Base-by-base conservation (phyloP, 202 grass and related monocot species). In the Schoenoplectus tabernaemontani region DNA sequence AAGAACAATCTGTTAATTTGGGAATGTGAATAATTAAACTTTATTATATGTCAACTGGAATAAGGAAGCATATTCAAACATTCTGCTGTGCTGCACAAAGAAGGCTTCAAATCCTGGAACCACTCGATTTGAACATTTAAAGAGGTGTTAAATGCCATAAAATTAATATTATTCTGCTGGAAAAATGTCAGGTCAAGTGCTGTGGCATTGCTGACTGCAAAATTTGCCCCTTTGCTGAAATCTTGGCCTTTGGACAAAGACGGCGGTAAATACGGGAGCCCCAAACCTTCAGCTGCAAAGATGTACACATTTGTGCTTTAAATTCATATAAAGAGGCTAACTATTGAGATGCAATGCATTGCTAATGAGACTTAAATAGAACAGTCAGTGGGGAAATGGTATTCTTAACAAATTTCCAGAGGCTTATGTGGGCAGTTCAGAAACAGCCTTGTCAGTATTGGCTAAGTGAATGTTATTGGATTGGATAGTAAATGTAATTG, bases 81-180 rank as follows among this genome's bases (percentile, higher is more conserved):
- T 85, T 76, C 26, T 20, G 77, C 59, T 58, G 24, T 43, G 70
- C 56, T 81, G 84, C 84, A 89, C 17, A 89, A 78, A 7, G 82
- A 85, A 66, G 84, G 79, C 79, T 83, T 88, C 12, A 88, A 19
- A 11, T 87, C 16, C 63, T 87, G 72, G 68, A 91, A 91, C 87
- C 85, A 87, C 32, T 1, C 8, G 22, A 94, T 59, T 70, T 94
- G 92, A 38, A 82, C 64, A 11, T 56, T 37, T 11, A 94, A 79
- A 7, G 92, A 91, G 48, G 36, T 78, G 57, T 85, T 82, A 2
- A 86, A 60, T 19, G 64, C 62, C 9, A 32, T 2, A 16, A 38
- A 5, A 37, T 13, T 34, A 1, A 77, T 74, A 36, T 75, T 2
- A 42, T 85, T 87, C 17, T 83, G 63, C 78, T 77, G 22, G 9